These are phyloP conservation scores for Ochromonadaceae sp. DNA, from an alignment of 352 stramenopile genomes.

Conservation along the genomic window DNA sequence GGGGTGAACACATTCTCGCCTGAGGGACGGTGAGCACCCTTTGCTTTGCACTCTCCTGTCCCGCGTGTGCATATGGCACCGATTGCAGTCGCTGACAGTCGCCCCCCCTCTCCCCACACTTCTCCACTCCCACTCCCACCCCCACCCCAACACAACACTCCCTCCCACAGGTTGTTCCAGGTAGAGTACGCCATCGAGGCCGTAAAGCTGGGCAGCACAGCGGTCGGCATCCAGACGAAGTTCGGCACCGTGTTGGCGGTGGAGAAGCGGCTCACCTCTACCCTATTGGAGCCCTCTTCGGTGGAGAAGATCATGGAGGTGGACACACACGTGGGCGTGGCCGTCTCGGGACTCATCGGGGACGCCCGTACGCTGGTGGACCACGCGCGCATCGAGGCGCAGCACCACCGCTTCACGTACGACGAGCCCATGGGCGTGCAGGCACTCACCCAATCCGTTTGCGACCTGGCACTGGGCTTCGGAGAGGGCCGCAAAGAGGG, in stretches of 20 bases:
- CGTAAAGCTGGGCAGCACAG: slow-evolving; percentile 95
- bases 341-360: slow-evolving; percentile 86
- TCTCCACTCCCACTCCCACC: background rate
- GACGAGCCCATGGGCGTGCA: slow-evolving; percentile 78
- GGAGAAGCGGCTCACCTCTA: slow-evolving; percentile 93
- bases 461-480: slow-evolving; percentile 92
- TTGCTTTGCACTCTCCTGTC: too few relatives aligned
- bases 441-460: slow-evolving; percentile 92
- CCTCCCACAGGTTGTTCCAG: slow-evolving; percentile 7
- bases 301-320: slow-evolving; percentile 99
- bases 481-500: slow-evolving; percentile 68
- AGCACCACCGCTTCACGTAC: slow-evolving; percentile 96
- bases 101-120: background rate
- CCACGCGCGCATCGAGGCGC: slow-evolving; percentile 93
- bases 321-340: slow-evolving; percentile 89
- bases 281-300: slow-evolving; percentile 75
- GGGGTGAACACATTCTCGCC: slow-evolving; percentile 99
- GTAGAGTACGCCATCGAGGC: slow-evolving; percentile 93
- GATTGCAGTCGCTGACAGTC: background rate
- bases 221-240: slow-evolving; percentile 93
- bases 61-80: slow-evolving; percentile 51
- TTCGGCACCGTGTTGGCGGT: slow-evolving; percentile 92
- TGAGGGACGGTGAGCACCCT: slow-evolving; percentile 75
- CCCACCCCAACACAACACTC: background rate
- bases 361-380: slow-evolving; percentile 82